A percentile compares a stretch with the other conserved stretches of the same genome.
phyloP scores from a whole-genome alignment of 2,329 filamentous ascomycete genomes.

The Penicillium sp. region DNA sequence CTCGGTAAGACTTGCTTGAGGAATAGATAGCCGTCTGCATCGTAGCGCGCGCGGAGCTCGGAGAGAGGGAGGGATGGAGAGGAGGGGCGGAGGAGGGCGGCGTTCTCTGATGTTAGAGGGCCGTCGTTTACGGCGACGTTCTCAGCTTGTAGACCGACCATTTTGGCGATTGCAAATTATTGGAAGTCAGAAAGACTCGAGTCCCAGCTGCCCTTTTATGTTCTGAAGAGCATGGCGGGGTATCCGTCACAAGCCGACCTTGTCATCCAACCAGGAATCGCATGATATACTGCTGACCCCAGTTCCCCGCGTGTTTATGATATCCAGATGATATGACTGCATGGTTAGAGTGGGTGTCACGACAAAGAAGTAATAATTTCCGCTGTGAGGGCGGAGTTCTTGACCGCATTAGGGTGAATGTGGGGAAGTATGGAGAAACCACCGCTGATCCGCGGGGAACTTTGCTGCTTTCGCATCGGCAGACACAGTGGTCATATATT shows the following conservation, averaged over 20 bases:
- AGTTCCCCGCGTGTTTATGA: neutral
- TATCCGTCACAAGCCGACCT: neutral
- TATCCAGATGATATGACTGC: neutral
- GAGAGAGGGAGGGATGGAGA: constrained; percentile 48
- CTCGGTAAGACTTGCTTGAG: constrained; percentile 57
- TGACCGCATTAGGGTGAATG: neutral
- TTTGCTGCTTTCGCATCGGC: neutral
- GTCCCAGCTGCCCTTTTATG: neutral
- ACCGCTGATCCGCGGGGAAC: neutral
- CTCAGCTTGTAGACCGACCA: constrained; percentile 23
- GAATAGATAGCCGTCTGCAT: constrained; percentile 57
- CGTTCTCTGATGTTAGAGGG: constrained; percentile 47
- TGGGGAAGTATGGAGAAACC: neutral
- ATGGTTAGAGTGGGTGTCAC: neutral
- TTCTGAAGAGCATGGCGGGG: neutral
- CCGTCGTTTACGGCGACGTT: constrained; percentile 49
- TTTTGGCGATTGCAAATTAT: constrained; percentile 1
- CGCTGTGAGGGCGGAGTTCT: neutral
- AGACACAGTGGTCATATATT: no score
- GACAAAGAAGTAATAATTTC: constrained; percentile 5
- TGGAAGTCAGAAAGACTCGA: neutral
- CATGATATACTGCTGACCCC: neutral
- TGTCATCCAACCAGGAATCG: neutral
- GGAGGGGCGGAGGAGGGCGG: constrained; percentile 46
- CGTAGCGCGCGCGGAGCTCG: constrained; percentile 50